Percentiles rank a stretch among this genome's conserved stretches.
phyloP scores from a whole-genome alignment of 2,329 filamentous ascomycete genomes.

The Clonostachys sp. region DNA sequence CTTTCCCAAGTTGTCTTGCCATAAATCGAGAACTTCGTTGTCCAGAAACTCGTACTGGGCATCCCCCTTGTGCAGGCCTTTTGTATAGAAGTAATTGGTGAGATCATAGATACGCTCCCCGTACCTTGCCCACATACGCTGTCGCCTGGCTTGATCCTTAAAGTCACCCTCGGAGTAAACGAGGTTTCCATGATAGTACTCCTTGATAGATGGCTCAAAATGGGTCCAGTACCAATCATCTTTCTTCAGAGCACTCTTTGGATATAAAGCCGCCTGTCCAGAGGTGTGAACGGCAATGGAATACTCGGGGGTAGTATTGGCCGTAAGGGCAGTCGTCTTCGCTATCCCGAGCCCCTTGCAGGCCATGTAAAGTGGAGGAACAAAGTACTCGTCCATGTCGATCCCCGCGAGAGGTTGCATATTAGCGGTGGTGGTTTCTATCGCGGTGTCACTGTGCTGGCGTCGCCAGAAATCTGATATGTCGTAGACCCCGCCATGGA shows the following conservation, averaged over 20 bases:
- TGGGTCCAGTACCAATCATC: constrained; percentile 71
- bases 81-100: constrained; percentile 84
- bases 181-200: constrained; percentile 83
- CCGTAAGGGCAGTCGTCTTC: constrained; percentile 47
- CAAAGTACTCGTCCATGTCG: constrained; percentile 82
- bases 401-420: constrained; percentile 79
- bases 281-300: constrained; percentile 63
- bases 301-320: constrained; percentile 58
- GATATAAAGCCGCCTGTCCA: constrained; percentile 54
- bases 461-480: constrained; percentile 81
- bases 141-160: constrained; percentile 58
- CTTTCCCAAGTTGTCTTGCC: constrained; percentile 71
- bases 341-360: constrained; percentile 70
- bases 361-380: constrained; percentile 67
- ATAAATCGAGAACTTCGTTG: constrained; percentile 56
- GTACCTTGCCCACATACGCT: constrained; percentile 77
- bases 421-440: constrained; percentile 50
- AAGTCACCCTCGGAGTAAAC: constrained; percentile 64
- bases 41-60: constrained; percentile 69
- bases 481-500: constrained; percentile 88
- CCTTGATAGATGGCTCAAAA: constrained; percentile 76
- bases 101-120: constrained; percentile 78
- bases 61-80: constrained; percentile 49
- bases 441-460: constrained; percentile 72
- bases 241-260: constrained; percentile 52